A percentile compares a stretch with the other conserved stretches of the same genome.
These are phyloP conservation scores for Coelastrella sp. DNA, from an alignment of 139 green algal genomes.

Conservation along the genomic window DNA sequence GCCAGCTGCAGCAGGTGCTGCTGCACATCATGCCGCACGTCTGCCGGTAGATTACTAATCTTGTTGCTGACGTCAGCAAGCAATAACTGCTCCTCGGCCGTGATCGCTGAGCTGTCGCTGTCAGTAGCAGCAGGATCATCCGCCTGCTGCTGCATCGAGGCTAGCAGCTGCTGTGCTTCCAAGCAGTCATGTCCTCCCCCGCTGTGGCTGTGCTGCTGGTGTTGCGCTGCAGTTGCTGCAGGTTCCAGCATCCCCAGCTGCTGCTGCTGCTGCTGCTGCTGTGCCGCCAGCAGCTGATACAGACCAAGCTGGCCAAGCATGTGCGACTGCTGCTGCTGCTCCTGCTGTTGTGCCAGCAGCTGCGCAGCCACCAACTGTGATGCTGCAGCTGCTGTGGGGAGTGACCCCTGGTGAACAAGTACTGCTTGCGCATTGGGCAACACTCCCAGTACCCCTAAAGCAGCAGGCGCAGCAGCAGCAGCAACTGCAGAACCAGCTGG, in stretches of 20 bases:
- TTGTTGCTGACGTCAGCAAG: not conserved
- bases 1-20: constrained; percentile 48
- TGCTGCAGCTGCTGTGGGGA: constrained; percentile 1
- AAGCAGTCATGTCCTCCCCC: not conserved
- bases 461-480: constrained; percentile 18
- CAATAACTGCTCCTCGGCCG: constrained; percentile 13
- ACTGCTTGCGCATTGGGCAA: not conserved
- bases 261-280: constrained; percentile 41
- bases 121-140: not conserved
- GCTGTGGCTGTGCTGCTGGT: constrained; percentile 8
- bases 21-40: constrained; percentile 29
- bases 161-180: constrained; percentile 21
- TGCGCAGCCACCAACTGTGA: not conserved
- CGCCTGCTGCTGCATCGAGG: constrained; percentile 4
- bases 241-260: constrained; percentile 9
- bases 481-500: not conserved
- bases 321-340: constrained; percentile 10
- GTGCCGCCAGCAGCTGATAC: not conserved
- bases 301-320: constrained; percentile 1
- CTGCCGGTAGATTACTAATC: not conserved
- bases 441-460: not conserved
- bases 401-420: not conserved
- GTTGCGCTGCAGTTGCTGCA: constrained; percentile 9
- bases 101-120: not conserved
- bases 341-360: not conserved